These are phyloP conservation scores for Ophiostoma populinum DNA, from an alignment of 2,329 filamentous ascomycete genomes.

Conservation along the genomic window DNA sequence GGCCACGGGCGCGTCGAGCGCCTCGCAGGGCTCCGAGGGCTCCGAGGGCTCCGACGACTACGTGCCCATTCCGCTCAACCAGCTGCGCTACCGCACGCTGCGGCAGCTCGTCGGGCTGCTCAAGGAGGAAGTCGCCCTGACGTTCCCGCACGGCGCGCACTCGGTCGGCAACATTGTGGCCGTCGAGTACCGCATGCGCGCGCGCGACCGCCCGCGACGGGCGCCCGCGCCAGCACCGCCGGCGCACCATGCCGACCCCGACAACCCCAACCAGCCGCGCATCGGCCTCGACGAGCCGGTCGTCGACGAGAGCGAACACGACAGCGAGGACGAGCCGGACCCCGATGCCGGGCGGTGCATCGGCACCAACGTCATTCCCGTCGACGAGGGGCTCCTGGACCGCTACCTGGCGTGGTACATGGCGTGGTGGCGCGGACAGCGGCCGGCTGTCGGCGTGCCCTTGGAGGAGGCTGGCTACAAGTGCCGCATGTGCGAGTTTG, in stretches of 20 bases:
- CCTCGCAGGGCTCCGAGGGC: too few species aligned
- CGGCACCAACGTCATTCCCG: slow-evolving; percentile 41
- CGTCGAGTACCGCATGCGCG: slow-evolving; percentile 30
- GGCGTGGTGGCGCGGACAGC: slow-evolving; percentile 69
- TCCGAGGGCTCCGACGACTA: slow-evolving; percentile 2
- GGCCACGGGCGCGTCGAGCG: too few species aligned
- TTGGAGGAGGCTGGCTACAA: slow-evolving; percentile 71
- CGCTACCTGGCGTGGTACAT: slow-evolving; percentile 52
- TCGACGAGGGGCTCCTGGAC: slow-evolving; percentile 44
- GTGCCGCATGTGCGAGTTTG: slow-evolving; percentile 70
- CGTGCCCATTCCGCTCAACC: too few species aligned
- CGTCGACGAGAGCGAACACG: slow-evolving; percentile 12
- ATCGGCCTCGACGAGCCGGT: not conserved
- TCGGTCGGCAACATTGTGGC: slow-evolving; percentile 33
- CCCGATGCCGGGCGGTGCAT: slow-evolving; percentile 26
- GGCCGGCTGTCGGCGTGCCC: slow-evolving; percentile 55
- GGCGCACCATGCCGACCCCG: too few species aligned
- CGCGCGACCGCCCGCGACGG: not conserved
- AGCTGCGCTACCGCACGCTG: slow-evolving; percentile 30
- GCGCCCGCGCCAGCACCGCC: too few species aligned
- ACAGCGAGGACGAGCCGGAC: slow-evolving; percentile 15
- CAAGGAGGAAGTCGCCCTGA: slow-evolving; percentile 26
- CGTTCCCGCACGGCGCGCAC: slow-evolving; percentile 32
- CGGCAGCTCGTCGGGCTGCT: slow-evolving; percentile 30
- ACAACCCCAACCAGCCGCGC: too few species aligned